Evolutionary conservation across 1,284 basidiomycete species (phyloP).

Genomic region (Malassezia restricta): DNA sequence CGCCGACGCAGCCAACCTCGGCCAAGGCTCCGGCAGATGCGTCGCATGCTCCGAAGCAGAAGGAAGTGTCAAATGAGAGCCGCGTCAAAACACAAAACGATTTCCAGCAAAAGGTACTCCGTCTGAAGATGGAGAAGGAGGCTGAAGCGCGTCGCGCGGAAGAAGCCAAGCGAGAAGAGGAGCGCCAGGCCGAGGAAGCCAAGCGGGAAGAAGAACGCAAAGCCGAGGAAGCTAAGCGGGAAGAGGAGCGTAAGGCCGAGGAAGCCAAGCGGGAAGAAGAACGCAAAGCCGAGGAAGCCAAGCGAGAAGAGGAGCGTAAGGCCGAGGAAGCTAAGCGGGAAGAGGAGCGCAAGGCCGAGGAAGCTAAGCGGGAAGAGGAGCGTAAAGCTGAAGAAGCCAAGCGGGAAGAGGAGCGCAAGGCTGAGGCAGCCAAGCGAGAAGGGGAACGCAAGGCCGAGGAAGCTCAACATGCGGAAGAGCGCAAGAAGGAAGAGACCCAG

Average conservation of each 20-base stretch:
- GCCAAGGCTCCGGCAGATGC: background rate
- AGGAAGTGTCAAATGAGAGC: constrained; percentile 20
- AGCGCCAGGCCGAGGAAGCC: constrained; percentile 9
- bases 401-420: constrained; percentile 17
- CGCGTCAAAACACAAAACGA: constrained; percentile 35
- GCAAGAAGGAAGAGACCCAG: constrained; percentile 4
- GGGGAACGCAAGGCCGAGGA: constrained; percentile 3
- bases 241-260: constrained; percentile 22
- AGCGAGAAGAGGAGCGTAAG: constrained; percentile 12
- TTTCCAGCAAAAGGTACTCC: constrained; percentile 30
- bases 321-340: constrained; percentile 13
- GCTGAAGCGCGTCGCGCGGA: constrained; percentile 19
- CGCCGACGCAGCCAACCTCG: background rate
- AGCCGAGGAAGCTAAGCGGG: constrained; percentile 12
- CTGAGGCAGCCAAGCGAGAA: background rate
- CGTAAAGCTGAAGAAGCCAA: constrained; percentile 7
- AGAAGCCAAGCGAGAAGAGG: constrained; percentile 26
- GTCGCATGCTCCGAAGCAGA: constrained; percentile 5
- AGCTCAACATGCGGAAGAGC: constrained; percentile 16
- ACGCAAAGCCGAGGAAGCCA: constrained; percentile 24
- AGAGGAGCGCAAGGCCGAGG: constrained; percentile 4
- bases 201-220: constrained; percentile 11
- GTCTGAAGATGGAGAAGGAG: constrained; percentile 18
- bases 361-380: constrained; percentile 21
- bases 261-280: constrained; percentile 12